Evolutionary conservation across 2,329 filamentous ascomycete genomes (phyloP), one percentile per base, ranked within the genome.

Genomic region (Colletotrichum lupini): DNA sequence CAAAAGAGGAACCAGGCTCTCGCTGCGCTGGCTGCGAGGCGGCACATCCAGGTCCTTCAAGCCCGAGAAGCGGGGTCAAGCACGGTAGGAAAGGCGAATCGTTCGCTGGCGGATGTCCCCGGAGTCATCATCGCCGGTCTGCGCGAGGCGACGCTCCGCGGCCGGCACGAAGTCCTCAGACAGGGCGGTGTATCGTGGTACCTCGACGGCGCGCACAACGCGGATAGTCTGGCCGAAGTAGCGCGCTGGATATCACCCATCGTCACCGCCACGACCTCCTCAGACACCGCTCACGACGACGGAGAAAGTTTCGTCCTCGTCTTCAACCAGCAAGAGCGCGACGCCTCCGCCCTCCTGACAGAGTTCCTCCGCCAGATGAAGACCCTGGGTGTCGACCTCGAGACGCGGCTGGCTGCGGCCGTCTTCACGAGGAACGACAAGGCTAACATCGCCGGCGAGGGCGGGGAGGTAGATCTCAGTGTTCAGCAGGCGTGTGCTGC

Each of bases 151-250:
- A 89, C 91, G 3, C 93, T 95, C 85, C 89, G 95, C 53, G 97
- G 96, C 4, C 89, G 97, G 58, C 98, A 95, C 79, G 90, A 92
- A 76, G 83, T 87, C 53, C 90, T 88, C 77, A 76, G 82, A 4
- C 88, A 91, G 74, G 86, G 85, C 3, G 78, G 79, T 2, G 85
- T 97, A 5, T 87, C 87, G 19, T 99, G 96, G 95, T 93, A 95
- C 79, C 90, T 99, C 24, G 97, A 99, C 79, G 95, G 97, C 9
- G 97, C 95, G 2, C 97, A 99, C 82, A 99, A 96, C 0, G 87
- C 93, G 4, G 96, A 98, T 80, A 98, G 95, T 80, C 92, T 99
- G 67, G 90, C 93, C 75, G 89, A 94, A 76, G 94, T 95, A 5
- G 92, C 92, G 0, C 89, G 90, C 74, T 98, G 95, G 95, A 98